Evolutionary conservation across 2,329 filamentous ascomycete species (phyloP).

Genomic region (Tolypocladium tropicale): DNA sequence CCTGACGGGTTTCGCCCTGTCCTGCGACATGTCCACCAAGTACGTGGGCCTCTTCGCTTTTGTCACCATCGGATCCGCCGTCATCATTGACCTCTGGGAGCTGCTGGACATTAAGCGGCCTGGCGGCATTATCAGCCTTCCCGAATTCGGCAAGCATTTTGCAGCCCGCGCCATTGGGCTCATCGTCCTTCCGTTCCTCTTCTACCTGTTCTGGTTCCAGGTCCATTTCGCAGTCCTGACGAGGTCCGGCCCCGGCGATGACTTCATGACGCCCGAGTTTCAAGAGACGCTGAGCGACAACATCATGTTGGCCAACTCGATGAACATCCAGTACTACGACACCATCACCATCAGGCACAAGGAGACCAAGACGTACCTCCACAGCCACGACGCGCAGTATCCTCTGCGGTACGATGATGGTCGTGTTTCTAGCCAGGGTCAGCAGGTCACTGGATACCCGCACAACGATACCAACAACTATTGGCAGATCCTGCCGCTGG

Average conservation of each 20-base stretch:
- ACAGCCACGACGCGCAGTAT: constrained; percentile 84
- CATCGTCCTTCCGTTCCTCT: constrained; percentile 85
- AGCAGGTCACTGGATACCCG: constrained; percentile 96
- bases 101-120: constrained; percentile 81
- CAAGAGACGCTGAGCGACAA: constrained; percentile 97
- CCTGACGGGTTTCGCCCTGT: constrained; percentile 85
- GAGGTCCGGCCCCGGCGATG: constrained; percentile 86
- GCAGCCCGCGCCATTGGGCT: constrained; percentile 75
- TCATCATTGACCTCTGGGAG: constrained; percentile 91
- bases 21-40: constrained; percentile 97
- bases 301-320: constrained; percentile 75
- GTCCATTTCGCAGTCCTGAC: constrained; percentile 89
- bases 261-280: constrained; percentile 98
- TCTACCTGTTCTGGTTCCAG: constrained; percentile 99
- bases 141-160: constrained; percentile 82
- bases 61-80: constrained; percentile 89
- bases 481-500: constrained; percentile 79
- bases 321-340: constrained; percentile 86
- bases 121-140: constrained; percentile 68
- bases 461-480: constrained; percentile 99
- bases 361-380: constrained; percentile 92
- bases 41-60: constrained; percentile 97
- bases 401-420: constrained; percentile 95
- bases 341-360: constrained; percentile 84
- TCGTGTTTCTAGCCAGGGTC: constrained; percentile 91